Conservation (phyloP, 1,284 basidiomycete genomes). For the Tremellales sp. region DNA sequence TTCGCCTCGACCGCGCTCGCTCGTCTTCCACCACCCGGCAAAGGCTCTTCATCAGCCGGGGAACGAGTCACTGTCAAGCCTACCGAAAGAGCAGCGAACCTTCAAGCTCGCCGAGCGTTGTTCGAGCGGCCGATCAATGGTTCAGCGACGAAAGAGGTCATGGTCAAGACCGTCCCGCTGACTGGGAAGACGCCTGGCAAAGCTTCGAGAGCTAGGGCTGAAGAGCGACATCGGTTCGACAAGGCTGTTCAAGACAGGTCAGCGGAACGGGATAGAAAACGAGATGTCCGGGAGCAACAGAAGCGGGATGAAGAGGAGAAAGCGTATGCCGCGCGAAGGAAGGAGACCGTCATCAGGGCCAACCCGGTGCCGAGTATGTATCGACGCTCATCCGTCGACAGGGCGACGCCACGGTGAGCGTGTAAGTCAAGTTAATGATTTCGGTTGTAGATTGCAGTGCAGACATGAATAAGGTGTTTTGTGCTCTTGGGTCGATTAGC, state of each 20-base stretch:
- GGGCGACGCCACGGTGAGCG: too few species aligned
- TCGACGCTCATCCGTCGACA: too few species aligned
- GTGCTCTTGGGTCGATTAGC: too few species aligned
- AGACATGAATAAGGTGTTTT: too few species aligned
- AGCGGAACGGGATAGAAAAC: slow-evolving; percentile 12
- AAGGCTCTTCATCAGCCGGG: slow-evolving; percentile 13
- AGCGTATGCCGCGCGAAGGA: slow-evolving; percentile 18
- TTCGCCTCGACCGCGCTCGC: slow-evolving; percentile 30
- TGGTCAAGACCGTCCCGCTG: slow-evolving; percentile 19
- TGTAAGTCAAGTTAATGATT: too few species aligned
- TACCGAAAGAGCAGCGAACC: slow-evolving; percentile 26
- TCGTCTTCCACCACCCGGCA: slow-evolving; percentile 25
- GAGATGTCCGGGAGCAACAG: slow-evolving; percentile 9
- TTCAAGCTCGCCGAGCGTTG: slow-evolving; percentile 16
- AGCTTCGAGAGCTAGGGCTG: slow-evolving; percentile 21
- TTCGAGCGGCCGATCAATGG: slow-evolving; percentile 19
- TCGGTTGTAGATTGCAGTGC: too few species aligned
- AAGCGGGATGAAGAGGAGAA: slow-evolving; percentile 26
- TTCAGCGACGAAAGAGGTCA: background rate
- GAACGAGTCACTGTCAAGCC: slow-evolving; percentile 17
- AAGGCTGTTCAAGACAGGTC: slow-evolving; percentile 12
- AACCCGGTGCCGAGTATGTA: slow-evolving; percentile 37
- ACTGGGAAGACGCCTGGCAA: slow-evolving; percentile 31
- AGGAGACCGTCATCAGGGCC: slow-evolving; percentile 31
- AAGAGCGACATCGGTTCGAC: slow-evolving; percentile 21